A percentile compares a stretch with the other conserved stretches of the same genome.
Evolutionary conservation across 2,329 filamentous ascomycete species (phyloP).

Genomic region (Ophiostoma quercus): DNA sequence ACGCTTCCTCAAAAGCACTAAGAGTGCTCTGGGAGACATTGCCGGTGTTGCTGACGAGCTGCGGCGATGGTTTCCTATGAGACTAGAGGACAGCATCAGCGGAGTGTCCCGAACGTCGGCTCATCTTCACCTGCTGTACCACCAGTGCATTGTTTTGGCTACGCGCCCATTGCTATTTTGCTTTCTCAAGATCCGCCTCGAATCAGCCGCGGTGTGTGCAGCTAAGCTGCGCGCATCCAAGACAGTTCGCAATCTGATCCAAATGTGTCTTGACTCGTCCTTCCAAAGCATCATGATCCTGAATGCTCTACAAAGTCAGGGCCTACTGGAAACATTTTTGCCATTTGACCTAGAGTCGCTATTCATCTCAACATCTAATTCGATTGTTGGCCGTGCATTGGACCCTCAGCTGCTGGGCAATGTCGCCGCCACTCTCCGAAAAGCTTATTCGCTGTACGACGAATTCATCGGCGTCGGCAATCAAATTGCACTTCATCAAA

Average conservation of each 20-base stretch:
- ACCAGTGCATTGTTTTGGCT: slow-evolving; percentile 15
- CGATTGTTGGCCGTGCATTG: neutral
- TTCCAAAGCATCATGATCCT: slow-evolving; percentile 3
- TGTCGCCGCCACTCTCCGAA: neutral
- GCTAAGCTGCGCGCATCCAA: neutral
- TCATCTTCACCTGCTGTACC: slow-evolving; percentile 14
- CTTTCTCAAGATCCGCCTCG: slow-evolving; percentile 13
- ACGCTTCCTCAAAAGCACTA: slow-evolving; percentile 4
- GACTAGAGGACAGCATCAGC: neutral
- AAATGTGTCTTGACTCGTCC: slow-evolving; percentile 14
- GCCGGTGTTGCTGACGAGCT: slow-evolving; percentile 14
- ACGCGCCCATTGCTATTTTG: slow-evolving; percentile 13
- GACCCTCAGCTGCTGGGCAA: neutral
- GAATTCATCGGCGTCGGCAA: neutral
- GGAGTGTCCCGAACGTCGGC: slow-evolving; percentile 11
- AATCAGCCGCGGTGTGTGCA: neutral
- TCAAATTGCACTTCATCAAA: neutral
- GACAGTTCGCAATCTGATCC: neutral
- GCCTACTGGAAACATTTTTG: slow-evolving; percentile 8
- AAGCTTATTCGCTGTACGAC: neutral
- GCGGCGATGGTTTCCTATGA: slow-evolving; percentile 1
- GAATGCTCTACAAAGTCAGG: slow-evolving; percentile 8
- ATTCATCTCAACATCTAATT: slow-evolving; percentile 2
- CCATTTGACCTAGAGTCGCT: slow-evolving; percentile 9
- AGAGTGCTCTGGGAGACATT: neutral